Evolutionary conservation across 208 protist species (phyloP), one percentile per base, ranked within the genome.

Genomic region (Blechomonas ayalai): DNA sequence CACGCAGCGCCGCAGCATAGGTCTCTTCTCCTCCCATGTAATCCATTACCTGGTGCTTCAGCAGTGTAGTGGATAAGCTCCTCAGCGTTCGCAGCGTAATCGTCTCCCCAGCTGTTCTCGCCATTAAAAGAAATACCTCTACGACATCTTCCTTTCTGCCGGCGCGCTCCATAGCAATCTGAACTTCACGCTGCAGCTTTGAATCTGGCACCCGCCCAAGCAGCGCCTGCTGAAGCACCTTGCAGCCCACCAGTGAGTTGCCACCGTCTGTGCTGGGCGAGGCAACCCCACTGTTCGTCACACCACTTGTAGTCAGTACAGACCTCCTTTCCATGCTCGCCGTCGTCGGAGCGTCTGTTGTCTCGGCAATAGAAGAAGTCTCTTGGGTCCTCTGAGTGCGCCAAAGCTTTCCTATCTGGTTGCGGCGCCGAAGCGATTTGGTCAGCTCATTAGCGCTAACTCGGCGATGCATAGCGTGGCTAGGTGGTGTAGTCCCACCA

Each of bases 61-160:
- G 28, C 38, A 87, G 39, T 0, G 59, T 48, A 10, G 53, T 41
- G 7, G 67, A 51, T 13, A 87, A 49, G 2, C 52, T 58, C 20
- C 47, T 26, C 26, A 81, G 36, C 23, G 60, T 70, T 2, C 44
- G 35, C 5, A 55, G 38, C 10, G 56, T 73, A 4, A 59, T 46
- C 2, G 32, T 2, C 27, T 61, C 66, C 1, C 51, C 57, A 32
- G 52, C 38, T n/a, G 61, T 25, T n/a, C 58, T 39, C 0, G 75
- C 42, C 24, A 82, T 24, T 1, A 66, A 35, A 15, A 76, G 53
- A 50, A 91, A 84, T 0, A 67, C 52, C 44, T 76, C 62, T 3
- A 58, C 44, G 2, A 68, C 57, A 16, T 59, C 77, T 1, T 29
- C 51, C 41, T 82, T 80, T 25, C 48, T 52, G 2, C 52, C 38